phyloP scores from a whole-genome alignment of 192 early-diverging fungal species.

The Entomortierella beljakovae region DNA sequence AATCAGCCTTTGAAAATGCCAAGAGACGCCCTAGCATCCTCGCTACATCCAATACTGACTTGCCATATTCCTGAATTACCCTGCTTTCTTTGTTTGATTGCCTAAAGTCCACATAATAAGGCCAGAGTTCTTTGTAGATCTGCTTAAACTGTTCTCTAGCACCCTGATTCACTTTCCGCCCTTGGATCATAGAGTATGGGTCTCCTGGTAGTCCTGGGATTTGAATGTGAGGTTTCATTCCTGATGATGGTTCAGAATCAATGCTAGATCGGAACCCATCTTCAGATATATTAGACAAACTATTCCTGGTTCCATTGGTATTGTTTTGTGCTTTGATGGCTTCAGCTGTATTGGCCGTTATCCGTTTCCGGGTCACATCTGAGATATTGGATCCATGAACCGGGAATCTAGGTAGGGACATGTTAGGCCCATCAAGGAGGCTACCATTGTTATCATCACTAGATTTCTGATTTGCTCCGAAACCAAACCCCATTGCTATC shows the following conservation, averaged over 20 bases:
- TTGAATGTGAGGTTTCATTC: slow-evolving; percentile 31
- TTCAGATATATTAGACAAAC: slow-evolving; percentile 31
- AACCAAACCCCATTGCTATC: slow-evolving; percentile 59
- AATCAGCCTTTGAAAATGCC: slow-evolving; percentile 63
- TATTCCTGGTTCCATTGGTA: slow-evolving; percentile 11
- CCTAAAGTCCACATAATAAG: slow-evolving; percentile 80
- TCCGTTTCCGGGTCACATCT: slow-evolving; percentile 28
- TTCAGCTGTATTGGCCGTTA: slow-evolving; percentile 35
- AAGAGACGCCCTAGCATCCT: slow-evolving; percentile 67
- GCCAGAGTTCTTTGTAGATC: slow-evolving; percentile 69
- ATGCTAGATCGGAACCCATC: slow-evolving; percentile 27
- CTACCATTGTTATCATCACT: not conserved
- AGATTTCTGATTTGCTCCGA: slow-evolving; percentile 24
- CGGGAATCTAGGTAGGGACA: slow-evolving; percentile 34
- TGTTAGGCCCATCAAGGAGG: slow-evolving; percentile 37
- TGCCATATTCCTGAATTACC: slow-evolving; percentile 74
- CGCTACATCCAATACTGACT: slow-evolving; percentile 70
- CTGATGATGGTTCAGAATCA: slow-evolving; percentile 6
- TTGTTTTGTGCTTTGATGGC: not conserved
- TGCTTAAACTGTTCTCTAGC: slow-evolving; percentile 71
- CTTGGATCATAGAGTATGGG: slow-evolving; percentile 58
- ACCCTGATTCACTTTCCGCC: slow-evolving; percentile 60
- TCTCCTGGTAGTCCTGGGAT: slow-evolving; percentile 62
- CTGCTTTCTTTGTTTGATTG: slow-evolving; percentile 72
- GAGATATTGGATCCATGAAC: slow-evolving; percentile 38